phyloP scores from a whole-genome alignment of 2,329 filamentous ascomycete genomes.

The Phialophora chinensis region DNA sequence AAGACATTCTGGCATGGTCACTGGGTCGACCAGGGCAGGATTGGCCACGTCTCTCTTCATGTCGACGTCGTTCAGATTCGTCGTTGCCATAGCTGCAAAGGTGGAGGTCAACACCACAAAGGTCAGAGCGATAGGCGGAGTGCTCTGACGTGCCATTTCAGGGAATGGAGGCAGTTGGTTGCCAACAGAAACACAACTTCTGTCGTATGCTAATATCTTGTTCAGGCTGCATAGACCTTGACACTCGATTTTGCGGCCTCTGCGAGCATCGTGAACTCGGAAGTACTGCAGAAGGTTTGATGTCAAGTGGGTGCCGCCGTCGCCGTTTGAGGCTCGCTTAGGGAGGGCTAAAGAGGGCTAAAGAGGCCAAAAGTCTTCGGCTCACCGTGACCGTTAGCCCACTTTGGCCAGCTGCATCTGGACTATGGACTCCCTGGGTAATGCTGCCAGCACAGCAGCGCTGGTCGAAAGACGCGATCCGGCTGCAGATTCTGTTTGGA shows the following conservation, averaged over 20 bases:
- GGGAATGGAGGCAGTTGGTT: too few relatives aligned
- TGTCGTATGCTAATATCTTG: too few relatives aligned
- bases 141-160: too few relatives aligned
- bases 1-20: not conserved
- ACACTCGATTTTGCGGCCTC: too few relatives aligned
- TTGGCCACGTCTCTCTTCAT: not conserved
- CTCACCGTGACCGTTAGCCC: not conserved
- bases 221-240: too few relatives aligned
- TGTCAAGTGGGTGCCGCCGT: not conserved
- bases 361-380: not conserved
- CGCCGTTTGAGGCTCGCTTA: slow-evolving; percentile 1
- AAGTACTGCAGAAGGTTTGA: not conserved
- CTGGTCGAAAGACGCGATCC: too few relatives aligned
- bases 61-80: not conserved
- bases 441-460: too few relatives aligned
- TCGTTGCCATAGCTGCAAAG: not conserved
- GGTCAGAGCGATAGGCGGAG: too few relatives aligned
- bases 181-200: too few relatives aligned
- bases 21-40: not conserved
- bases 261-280: too few relatives aligned
- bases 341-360: not conserved
- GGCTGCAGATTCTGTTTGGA: too few relatives aligned
- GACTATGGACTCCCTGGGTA: not conserved
- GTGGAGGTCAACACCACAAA: not conserved
- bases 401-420: not conserved